Percentiles rank a stretch among this genome's conserved stretches.
These are phyloP conservation scores for Trichophyton schoenleinii DNA, from an alignment of 2,329 filamentous ascomycete species.

Conservation along the genomic window DNA sequence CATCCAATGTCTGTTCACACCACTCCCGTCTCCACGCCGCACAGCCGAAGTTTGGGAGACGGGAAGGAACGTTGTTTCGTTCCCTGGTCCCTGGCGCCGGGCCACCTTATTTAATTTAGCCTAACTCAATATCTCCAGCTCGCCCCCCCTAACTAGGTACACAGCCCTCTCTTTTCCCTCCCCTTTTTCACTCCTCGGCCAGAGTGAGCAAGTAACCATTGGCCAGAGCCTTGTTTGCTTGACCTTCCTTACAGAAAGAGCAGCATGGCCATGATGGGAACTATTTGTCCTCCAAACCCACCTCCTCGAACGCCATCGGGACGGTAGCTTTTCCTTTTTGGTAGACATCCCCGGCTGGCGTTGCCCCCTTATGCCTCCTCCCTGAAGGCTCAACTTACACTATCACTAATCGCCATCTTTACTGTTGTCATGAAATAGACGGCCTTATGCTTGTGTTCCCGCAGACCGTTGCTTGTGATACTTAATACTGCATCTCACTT, in stretches of 20 bases:
- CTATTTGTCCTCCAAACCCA: neutral
- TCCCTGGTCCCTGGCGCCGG: conserved; percentile 3
- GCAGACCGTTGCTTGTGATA: neutral
- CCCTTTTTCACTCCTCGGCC: neutral
- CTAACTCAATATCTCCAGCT: neutral
- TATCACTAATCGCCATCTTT: neutral
- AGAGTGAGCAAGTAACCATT: neutral
- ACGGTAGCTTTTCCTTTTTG: neutral
- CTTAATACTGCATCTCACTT: no score
- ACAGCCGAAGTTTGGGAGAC: neutral
- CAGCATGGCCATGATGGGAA: neutral
- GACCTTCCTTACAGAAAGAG: neutral
- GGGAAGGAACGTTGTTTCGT: conserved; percentile 5
- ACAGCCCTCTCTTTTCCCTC: neutral
- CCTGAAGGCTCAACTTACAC: neutral
- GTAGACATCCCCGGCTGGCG: neutral
- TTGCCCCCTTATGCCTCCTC: neutral
- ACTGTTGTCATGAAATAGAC: neutral
- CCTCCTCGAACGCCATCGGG: neutral
- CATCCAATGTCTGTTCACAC: neutral
- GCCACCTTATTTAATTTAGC: conserved; percentile 1
- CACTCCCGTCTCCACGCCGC: neutral
- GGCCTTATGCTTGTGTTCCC: neutral
- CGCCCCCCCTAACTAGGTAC: neutral
- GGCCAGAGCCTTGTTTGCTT: neutral